Conservation (phyloP, 2,329 filamentous ascomycete genomes). For the Claviceps maximensis region DNA sequence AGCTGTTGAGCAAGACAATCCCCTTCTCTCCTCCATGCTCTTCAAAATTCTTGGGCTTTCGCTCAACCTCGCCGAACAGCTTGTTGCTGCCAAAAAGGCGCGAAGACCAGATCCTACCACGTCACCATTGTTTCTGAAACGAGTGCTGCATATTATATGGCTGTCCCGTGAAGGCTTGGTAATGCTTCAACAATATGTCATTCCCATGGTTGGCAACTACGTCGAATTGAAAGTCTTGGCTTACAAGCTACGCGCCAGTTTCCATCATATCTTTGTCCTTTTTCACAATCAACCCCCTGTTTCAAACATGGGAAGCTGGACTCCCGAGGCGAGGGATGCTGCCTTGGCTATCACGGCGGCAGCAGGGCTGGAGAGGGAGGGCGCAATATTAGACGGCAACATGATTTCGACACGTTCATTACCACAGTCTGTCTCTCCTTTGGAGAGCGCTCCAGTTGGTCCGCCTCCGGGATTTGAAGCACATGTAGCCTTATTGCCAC, state of each 20-base stretch:
- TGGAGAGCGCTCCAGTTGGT: conserved; percentile 47
- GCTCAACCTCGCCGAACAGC: conserved; percentile 71
- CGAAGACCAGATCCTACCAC: conserved; percentile 69
- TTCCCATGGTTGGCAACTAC: conserved; percentile 70
- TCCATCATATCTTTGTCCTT: conserved; percentile 92
- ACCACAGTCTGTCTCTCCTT: conserved; percentile 32
- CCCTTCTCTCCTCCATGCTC: conserved; percentile 66
- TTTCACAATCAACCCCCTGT: conserved; percentile 86
- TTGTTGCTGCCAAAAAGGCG: conserved; percentile 70
- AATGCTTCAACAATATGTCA: conserved; percentile 74
- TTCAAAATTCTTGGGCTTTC: conserved; percentile 89
- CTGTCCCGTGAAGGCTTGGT: conserved; percentile 81
- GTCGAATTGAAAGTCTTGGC: conserved; percentile 79
- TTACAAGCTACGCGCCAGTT: conserved; percentile 83
- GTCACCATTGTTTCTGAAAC: conserved; percentile 64
- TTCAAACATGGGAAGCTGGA: conserved; percentile 43
- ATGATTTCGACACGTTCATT: conserved; percentile 27
- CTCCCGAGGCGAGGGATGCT: conserved; percentile 29
- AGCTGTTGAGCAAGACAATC: conserved; percentile 63
- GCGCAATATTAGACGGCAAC: conserved; percentile 29
- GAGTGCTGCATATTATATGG: conserved; percentile 87
- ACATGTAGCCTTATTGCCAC: conserved; percentile 27
- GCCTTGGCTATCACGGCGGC: conserved; percentile 17
- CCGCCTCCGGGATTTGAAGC: conserved; percentile 41
- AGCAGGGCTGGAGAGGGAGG: conserved; percentile 35